phyloP scores from a whole-genome alignment of 129 eudicot species.

The Gnaphalium uliginosum region DNA sequence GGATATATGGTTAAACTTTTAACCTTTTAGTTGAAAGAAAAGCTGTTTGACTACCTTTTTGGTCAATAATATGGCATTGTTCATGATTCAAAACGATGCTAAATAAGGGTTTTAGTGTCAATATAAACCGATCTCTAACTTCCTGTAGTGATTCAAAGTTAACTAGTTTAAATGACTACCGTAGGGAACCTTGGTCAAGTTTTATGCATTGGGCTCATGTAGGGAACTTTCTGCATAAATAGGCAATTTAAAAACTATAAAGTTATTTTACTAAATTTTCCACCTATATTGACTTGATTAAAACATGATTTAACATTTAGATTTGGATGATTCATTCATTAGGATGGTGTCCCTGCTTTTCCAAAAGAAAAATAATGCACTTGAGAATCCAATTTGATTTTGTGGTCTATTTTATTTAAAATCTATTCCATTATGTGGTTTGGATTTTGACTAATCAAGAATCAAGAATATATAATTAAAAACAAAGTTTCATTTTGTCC shows the following conservation, averaged over 20 bases:
- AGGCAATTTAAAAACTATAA: not conserved
- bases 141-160: not conserved
- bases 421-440: not conserved
- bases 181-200: not conserved
- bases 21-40: not conserved
- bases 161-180: not conserved
- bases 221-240: not conserved
- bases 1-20: not conserved
- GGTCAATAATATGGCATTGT: not conserved
- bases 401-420: not conserved
- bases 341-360: not conserved
- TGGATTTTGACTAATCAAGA: conserved; percentile 5
- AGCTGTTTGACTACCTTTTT: not conserved
- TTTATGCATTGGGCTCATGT: not conserved
- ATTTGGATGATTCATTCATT: not conserved
- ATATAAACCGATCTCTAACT: not conserved
- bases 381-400: conserved; percentile 20
- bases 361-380: not conserved
- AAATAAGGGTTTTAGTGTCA: not conserved
- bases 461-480: too few relatives aligned
- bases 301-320: not conserved
- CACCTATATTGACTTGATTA: not conserved
- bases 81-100: not conserved
- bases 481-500: not conserved
- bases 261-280: not conserved